Percentiles rank a stretch among this genome's conserved stretches.
Conservation (phyloP, 768 basidiomycete species). For the Cystofilobasidium bisporidii region DNA sequence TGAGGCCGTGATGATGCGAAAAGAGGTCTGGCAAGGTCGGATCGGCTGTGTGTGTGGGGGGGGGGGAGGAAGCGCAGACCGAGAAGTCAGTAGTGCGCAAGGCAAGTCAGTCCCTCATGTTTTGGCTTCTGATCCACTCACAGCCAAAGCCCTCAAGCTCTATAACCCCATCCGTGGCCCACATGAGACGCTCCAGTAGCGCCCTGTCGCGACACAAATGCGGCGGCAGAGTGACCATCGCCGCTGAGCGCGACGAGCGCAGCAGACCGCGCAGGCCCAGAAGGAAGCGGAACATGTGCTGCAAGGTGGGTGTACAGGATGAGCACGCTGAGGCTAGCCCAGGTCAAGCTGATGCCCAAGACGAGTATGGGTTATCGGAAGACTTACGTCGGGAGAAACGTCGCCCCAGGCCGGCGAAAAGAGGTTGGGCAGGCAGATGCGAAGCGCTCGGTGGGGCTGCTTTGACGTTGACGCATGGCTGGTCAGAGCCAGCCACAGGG, state of each 20-base stretch:
- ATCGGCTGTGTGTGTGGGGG: slow-evolving; percentile 48
- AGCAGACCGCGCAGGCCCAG: slow-evolving; percentile 56
- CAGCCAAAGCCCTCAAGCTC: slow-evolving; percentile 70
- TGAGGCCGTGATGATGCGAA: slow-evolving; percentile 75
- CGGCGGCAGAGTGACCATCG: slow-evolving; percentile 50
- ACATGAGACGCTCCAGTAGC: slow-evolving; percentile 69
- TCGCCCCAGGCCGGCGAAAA: slow-evolving; percentile 24
- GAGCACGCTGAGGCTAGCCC: no score
- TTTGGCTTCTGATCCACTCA: no score
- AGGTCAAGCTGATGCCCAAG: no score
- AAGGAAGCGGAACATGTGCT: slow-evolving; percentile 58
- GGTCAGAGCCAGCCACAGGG: not conserved
- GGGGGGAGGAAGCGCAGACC: no score
- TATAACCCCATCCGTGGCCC: slow-evolving; percentile 66
- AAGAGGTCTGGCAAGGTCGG: slow-evolving; percentile 65
- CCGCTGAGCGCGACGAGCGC: slow-evolving; percentile 45
- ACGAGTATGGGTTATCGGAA: no score
- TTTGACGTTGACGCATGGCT: slow-evolving; percentile 21
- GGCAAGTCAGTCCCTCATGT: no score
- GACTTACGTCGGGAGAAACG: slow-evolving; percentile 2
- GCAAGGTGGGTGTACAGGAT: no score
- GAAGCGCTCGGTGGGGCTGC: slow-evolving; percentile 23
- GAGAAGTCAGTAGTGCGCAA: no score
- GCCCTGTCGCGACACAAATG: slow-evolving; percentile 49
- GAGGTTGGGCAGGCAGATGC: slow-evolving; percentile 23